Evolutionary conservation across 805 yeast genomes (phyloP), one percentile per base, ranked within the genome.

Genomic region (Candida insectorum): DNA sequence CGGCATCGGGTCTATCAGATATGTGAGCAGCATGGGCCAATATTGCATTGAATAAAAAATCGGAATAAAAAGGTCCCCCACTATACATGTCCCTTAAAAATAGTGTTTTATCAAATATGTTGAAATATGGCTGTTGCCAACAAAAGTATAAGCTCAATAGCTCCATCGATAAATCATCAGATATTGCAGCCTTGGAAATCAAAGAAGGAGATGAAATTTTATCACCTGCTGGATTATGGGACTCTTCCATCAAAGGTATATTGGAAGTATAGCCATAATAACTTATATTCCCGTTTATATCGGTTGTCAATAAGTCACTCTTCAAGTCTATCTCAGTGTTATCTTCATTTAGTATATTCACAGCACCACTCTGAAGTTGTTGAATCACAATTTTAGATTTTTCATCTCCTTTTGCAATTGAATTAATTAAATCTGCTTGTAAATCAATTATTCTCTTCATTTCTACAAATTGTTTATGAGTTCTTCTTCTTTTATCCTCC

Each of bases 201-300:
- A 14, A 26, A 11, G 11, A n/a, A n/a, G n/a, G n/a, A n/a, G n/a
- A n/a, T n/a, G n/a, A n/a, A n/a, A n/a, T n/a, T n/a, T n/a, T n/a
- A 20, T 20, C 10, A 8, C 9, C 10, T 10, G 22, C 10, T 20
- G 22, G 22, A 8, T 8, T 20, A 20, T 20, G 10, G 10, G 22
- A 20, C 10, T 8, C 22, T 20, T n/a, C n/a, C n/a, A n/a, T 20
- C 21, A 21, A 24, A 19, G 37, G 39, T 12, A 36, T 21, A 28
- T 39, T 39, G 5, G 43, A 39, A 13, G 43, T 39, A 12, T 33
- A 40, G 16, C 43, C 43, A 22, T 31, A 39, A 24, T 22, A 39
- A 28, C 33, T 29, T 13, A 39, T 30, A 21, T 39, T 34, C 4
- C 43, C 43, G 19, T 31, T 17, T n/a, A n/a, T n/a, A 11, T 36